Conservation (phyloP, 331 rosid genomes). For the Phaseolus coccineus region DNA sequence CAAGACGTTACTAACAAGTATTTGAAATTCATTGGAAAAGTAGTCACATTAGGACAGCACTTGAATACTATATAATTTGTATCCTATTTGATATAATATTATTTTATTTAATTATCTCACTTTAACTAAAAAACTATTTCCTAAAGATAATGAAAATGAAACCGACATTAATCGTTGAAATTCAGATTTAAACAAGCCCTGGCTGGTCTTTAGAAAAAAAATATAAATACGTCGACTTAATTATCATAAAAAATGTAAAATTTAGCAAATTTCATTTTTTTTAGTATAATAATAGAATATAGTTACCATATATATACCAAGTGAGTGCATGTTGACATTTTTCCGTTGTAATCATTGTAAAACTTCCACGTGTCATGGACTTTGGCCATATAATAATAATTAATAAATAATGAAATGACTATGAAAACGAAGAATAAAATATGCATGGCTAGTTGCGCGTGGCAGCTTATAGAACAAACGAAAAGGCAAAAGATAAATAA, state of each 20-base stretch:
- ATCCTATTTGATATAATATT: background rate
- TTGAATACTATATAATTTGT: background rate
- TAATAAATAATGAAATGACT: constrained; percentile 2
- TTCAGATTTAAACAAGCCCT: background rate
- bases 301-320: background rate
- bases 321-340: background rate
- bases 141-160: background rate
- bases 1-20: background rate
- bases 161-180: background rate
- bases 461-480: background rate
- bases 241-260: background rate
- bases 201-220: background rate
- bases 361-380: constrained; percentile 26
- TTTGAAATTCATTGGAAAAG: background rate
- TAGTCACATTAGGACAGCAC: background rate
- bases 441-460: constrained; percentile 15
- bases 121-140: background rate
- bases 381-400: constrained; percentile 24
- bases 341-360: background rate
- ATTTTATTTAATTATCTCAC: background rate
- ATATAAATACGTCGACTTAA: background rate
- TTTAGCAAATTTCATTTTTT: background rate
- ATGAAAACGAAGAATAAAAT: constrained; percentile 7
- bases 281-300: background rate
- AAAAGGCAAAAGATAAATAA: background rate